Percentiles rank a stretch among this genome's conserved stretches.
These are phyloP conservation scores for Ogataea siamensis DNA, from an alignment of 805 yeast genomes.

Conservation along the genomic window DNA sequence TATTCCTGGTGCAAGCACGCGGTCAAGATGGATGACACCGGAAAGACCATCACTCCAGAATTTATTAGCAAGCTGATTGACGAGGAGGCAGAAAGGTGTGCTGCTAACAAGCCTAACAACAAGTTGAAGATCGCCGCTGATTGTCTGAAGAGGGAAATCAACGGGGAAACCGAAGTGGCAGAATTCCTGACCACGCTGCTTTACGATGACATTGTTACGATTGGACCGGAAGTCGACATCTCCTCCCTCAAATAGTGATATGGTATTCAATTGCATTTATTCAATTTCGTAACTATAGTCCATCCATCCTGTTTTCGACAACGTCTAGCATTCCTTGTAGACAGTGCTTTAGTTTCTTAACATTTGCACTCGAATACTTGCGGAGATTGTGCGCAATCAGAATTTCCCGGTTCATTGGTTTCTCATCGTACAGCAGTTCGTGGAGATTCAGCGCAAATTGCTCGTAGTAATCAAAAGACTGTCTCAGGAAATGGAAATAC, in stretches of 20 bases:
- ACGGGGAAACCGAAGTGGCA: conserved; percentile 62
- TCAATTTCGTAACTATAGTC: conserved; percentile 4
- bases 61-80: conserved; percentile 55
- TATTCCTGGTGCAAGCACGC: conserved; percentile 83
- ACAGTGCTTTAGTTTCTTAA: conserved; percentile 13
- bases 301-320: conserved; percentile 4
- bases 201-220: conserved; percentile 67
- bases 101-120: conserved; percentile 51
- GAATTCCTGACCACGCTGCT: conserved; percentile 76
- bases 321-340: conserved; percentile 19
- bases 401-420: conserved; percentile 12
- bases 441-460: conserved; percentile 17
- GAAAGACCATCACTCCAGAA: conserved; percentile 56
- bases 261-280: conserved; percentile 2
- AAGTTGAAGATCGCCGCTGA: conserved; percentile 68
- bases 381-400: conserved; percentile 12
- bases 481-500: conserved; percentile 17
- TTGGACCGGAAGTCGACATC: conserved; percentile 35
- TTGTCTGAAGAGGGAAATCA: conserved; percentile 69
- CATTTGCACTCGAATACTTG: conserved; percentile 8
- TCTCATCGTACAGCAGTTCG: conserved; percentile 14
- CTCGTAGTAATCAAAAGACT: conserved; percentile 17
- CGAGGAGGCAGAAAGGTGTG: conserved; percentile 58
- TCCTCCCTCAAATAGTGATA: conserved; percentile 25
- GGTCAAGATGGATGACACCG: conserved; percentile 56